These are phyloP conservation scores for Rhodotorula sp. DNA, from an alignment of 1,284 basidiomycete species.

Conservation along the genomic window DNA sequence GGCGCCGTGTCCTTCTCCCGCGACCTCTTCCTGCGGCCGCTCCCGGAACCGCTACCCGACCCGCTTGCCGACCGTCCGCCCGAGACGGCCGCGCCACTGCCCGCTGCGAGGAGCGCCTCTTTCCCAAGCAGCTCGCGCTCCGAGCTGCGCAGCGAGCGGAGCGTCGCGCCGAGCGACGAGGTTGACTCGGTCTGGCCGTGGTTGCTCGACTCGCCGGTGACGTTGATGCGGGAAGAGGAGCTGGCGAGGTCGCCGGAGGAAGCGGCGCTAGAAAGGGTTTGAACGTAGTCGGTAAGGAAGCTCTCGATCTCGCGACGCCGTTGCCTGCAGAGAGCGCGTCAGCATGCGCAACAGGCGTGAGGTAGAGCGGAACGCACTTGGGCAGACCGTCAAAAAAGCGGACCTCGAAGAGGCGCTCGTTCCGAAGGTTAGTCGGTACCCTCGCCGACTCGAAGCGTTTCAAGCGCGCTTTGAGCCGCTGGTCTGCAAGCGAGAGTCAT, in stretches of 20 bases:
- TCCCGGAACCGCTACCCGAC: not conserved
- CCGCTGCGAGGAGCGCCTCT: not conserved
- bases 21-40: not conserved
- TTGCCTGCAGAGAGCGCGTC: not conserved
- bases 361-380: constrained; percentile 10
- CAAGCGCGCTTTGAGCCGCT: constrained; percentile 22
- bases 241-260: constrained; percentile 5
- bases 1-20: not conserved
- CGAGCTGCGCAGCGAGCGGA: constrained; percentile 30
- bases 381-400: constrained; percentile 36
- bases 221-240: constrained; percentile 4
- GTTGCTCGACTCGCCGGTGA: not conserved
- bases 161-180: constrained; percentile 27
- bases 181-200: constrained; percentile 18
- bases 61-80: constrained; percentile 1
- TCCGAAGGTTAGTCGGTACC: constrained; percentile 23
- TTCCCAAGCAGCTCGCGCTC: constrained; percentile 22
- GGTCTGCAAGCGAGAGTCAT: constrained; percentile 5
- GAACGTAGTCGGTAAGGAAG: constrained; percentile 36
- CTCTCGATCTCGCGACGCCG: constrained; percentile 34
- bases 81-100: not conserved
- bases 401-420: constrained; percentile 38
- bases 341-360: too few species aligned
- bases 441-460: constrained; percentile 26
- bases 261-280: constrained; percentile 9